These are phyloP conservation scores for Kodamaea kaohsiungensis DNA, from an alignment of 805 yeast species.

Conservation along the genomic window DNA sequence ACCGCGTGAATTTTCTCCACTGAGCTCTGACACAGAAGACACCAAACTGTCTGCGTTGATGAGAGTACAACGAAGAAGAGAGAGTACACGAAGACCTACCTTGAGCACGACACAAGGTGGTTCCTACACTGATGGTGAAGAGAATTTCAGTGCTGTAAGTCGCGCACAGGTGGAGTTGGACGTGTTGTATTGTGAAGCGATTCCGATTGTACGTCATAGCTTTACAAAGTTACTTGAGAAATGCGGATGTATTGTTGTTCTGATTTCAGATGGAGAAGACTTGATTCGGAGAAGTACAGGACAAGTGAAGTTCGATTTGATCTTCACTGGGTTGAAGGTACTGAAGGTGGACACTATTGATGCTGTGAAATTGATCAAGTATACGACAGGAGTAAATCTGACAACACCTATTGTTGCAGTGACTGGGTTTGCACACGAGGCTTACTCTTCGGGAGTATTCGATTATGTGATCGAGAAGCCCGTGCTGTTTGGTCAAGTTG, in stretches of 20 bases:
- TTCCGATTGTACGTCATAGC: conserved; percentile 75
- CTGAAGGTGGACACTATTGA: conserved; percentile 72
- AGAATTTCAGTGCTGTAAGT: not conserved
- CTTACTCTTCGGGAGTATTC: conserved; percentile 53
- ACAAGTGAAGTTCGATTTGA: conserved; percentile 79
- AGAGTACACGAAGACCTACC: conserved; percentile 39
- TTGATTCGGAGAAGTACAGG: conserved; percentile 79
- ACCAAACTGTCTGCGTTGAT: conserved; percentile 49
- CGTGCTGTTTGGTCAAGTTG: conserved; percentile 24
- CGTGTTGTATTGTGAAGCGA: conserved; percentile 82
- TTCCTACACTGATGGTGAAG: conserved; percentile 9
- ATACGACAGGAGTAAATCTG: conserved; percentile 76
- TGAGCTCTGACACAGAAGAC: conserved; percentile 71
- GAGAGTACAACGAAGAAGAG: conserved; percentile 55
- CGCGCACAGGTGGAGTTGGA: conserved; percentile 46
- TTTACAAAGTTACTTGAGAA: conserved; percentile 62
- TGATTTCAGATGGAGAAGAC: conserved; percentile 80
- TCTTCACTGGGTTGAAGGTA: conserved; percentile 70
- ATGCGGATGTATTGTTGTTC: conserved; percentile 77
- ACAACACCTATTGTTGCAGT: conserved; percentile 75
- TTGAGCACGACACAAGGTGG: conserved; percentile 6
- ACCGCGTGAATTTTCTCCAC: conserved; percentile 35
- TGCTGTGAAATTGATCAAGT: conserved; percentile 71
- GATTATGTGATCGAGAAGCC: conserved; percentile 80
- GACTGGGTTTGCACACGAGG: conserved; percentile 72